phyloP scores from a whole-genome alignment of 257 asterid genomes.

The Solanum sparsipilum region DNA sequence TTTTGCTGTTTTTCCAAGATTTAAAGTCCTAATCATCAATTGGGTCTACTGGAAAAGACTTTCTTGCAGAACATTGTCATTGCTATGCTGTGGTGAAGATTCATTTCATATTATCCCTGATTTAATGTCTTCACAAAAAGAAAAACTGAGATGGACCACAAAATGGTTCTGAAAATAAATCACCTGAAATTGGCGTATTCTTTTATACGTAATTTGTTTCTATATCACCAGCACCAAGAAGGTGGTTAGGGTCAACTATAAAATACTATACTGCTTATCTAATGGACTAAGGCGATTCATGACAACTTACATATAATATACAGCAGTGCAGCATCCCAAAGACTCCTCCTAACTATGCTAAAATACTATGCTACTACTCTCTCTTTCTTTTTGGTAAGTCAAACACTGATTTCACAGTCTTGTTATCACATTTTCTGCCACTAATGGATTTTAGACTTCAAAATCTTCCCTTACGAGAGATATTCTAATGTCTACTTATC shows the following conservation, averaged over 20 bases:
- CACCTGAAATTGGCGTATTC: neutral
- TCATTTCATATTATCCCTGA: neutral
- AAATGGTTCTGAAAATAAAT: neutral
- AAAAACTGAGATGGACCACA: neutral
- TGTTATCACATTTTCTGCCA: neutral
- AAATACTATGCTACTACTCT: neutral
- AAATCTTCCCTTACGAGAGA: neutral
- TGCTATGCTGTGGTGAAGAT: neutral
- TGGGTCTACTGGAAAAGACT: neutral
- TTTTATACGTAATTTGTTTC: neutral
- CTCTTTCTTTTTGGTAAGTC: neutral
- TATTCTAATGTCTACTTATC: neutral
- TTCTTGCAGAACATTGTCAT: neutral
- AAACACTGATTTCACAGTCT: neutral
- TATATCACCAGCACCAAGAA: neutral
- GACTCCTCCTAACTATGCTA: neutral
- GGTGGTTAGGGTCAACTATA: neutral
- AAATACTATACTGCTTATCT: neutral
- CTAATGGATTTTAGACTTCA: neutral
- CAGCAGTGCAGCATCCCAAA: neutral
- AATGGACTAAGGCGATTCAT: neutral
- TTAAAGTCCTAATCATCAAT: neutral
- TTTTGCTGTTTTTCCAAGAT: neutral
- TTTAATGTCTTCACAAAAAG: neutral
- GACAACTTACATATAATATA: neutral